A percentile compares a stretch with the other conserved stretches of the same genome.
These are phyloP conservation scores for Suillus americanus DNA, from an alignment of 768 basidiomycete genomes.

Conservation along the genomic window DNA sequence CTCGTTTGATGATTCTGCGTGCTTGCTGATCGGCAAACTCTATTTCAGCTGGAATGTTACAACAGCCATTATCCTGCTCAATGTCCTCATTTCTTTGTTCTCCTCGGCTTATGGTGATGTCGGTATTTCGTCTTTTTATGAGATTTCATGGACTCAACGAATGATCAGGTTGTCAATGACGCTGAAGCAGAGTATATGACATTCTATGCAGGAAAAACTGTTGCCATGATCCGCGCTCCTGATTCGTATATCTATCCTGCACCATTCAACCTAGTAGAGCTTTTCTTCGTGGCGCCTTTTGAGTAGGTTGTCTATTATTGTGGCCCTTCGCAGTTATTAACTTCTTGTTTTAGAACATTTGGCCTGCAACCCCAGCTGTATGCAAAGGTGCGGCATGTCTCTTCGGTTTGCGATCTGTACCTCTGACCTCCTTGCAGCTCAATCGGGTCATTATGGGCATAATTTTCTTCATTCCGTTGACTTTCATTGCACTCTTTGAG, in stretches of 20 bases:
- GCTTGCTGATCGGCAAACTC: conserved; percentile 9
- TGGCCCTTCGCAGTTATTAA: conserved; percentile 3
- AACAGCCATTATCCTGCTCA: conserved; percentile 82
- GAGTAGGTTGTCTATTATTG: conserved; percentile 56
- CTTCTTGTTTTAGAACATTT: conserved; percentile 36
- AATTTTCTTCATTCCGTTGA: conserved; percentile 82
- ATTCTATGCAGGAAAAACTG: conserved; percentile 87
- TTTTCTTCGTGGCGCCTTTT: conserved; percentile 75
- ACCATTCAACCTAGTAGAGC: conserved; percentile 89
- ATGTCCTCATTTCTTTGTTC: conserved; percentile 94
- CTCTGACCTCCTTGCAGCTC: conserved; percentile 40
- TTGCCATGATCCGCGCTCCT: conserved; percentile 83
- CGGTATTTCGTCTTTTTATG: conserved; percentile 20
- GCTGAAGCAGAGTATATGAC: conserved; percentile 89
- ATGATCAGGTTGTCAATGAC: conserved; percentile 66
- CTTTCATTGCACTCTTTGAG: conserved; percentile 75
- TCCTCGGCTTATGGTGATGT: conserved; percentile 91
- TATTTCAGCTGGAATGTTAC: conserved; percentile 73
- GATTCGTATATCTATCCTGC: conserved; percentile 84
- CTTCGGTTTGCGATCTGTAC: neutral
- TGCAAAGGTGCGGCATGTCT: conserved; percentile 43
- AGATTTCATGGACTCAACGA: conserved; percentile 2
- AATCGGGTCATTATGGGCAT: conserved; percentile 77
- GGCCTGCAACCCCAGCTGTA: conserved; percentile 54
- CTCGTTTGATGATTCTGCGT: neutral